Percentiles rank a stretch among this genome's conserved stretches.
Conservation (phyloP, 2,329 filamentous ascomycete species). For the Apiospora sp. region DNA sequence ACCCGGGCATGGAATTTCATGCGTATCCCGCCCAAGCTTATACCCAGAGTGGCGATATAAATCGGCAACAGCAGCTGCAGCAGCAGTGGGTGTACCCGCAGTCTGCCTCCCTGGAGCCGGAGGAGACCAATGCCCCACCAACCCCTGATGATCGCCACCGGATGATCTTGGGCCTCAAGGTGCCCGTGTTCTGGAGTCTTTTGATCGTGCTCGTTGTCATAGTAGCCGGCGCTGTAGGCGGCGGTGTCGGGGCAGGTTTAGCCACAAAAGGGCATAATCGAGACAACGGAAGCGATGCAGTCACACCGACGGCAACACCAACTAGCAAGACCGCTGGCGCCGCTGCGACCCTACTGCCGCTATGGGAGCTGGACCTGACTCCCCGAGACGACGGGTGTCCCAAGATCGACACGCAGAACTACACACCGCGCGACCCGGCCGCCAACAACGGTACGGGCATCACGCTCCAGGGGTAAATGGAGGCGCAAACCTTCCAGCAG, state of each 20-base stretch:
- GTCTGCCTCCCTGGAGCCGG: not conserved
- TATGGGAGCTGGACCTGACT: not conserved
- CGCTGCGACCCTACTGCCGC: not conserved
- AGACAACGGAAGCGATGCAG: not conserved
- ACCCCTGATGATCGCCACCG: not conserved
- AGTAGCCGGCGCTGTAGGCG: slow-evolving; percentile 32
- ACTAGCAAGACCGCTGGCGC: not conserved
- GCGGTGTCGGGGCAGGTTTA: not conserved
- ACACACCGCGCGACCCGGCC: not conserved
- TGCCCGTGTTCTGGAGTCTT: slow-evolving; percentile 37
- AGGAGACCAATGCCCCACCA: not conserved
- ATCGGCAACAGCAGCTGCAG: not conserved
- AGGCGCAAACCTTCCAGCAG: slow-evolving; percentile 35
- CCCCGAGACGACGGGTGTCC: slow-evolving; percentile 26
- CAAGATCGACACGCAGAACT: slow-evolving; percentile 28
- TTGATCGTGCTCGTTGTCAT: slow-evolving; percentile 34
- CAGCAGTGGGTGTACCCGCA: not conserved
- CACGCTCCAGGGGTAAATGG: slow-evolving; percentile 29
- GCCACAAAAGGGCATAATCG: not conserved
- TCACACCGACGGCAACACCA: not conserved
- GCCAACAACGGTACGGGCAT: slow-evolving; percentile 36
- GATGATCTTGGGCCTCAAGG: slow-evolving; percentile 35
- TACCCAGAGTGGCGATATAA: not conserved
- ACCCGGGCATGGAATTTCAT: not conserved
- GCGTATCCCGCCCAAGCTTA: not conserved